phyloP scores from a whole-genome alignment of 2,329 filamentous ascomycete genomes.

The Botrytis galanthina region DNA sequence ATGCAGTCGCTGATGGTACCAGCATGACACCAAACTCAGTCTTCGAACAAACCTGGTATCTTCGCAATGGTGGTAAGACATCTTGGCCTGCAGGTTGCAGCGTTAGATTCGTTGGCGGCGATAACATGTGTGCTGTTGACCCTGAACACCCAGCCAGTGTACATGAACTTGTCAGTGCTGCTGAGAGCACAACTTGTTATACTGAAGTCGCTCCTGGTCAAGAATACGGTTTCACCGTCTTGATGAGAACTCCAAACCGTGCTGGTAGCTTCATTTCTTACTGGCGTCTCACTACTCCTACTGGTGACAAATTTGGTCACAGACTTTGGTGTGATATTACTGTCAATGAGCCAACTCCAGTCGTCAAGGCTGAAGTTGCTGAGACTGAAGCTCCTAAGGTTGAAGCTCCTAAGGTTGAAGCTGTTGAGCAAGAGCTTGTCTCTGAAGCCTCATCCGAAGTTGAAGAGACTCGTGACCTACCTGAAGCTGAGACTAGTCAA shows the following conservation, averaged over 20 bases:
- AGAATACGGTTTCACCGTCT: constrained; percentile 76
- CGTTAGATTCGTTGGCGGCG: constrained; percentile 88
- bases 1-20: constrained; percentile 77
- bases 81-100: constrained; percentile 87
- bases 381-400: neutral
- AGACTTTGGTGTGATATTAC: constrained; percentile 92
- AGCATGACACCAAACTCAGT: constrained; percentile 65
- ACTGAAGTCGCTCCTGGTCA: constrained; percentile 69
- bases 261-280: constrained; percentile 85
- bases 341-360: constrained; percentile 49
- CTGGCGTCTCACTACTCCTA: constrained; percentile 85
- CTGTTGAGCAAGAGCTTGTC: neutral
- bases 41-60: constrained; percentile 88
- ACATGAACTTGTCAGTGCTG: constrained; percentile 71
- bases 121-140: constrained; percentile 94
- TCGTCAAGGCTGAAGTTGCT: constrained; percentile 31
- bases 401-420: neutral
- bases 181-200: constrained; percentile 76
- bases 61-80: constrained; percentile 76
- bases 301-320: constrained; percentile 83
- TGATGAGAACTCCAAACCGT: constrained; percentile 76
- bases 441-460: neutral
- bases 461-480: neutral
- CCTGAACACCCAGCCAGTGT: constrained; percentile 75
- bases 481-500: constrained; percentile 50